Conservation (phyloP, 768 basidiomycete species). For the Crucibulum laeve region DNA sequence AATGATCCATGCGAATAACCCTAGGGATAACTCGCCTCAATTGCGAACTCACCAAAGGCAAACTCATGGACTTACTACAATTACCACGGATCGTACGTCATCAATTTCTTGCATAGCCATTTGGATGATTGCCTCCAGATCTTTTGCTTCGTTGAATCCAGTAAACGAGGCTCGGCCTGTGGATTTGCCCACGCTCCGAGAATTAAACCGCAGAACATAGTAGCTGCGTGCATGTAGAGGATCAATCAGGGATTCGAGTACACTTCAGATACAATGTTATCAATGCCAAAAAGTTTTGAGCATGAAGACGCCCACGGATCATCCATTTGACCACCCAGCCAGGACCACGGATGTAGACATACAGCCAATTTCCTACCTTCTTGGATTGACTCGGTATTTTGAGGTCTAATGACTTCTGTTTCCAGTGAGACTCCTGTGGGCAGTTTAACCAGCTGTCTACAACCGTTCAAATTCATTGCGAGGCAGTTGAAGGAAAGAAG, state of each 20-base stretch:
- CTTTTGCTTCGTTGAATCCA: slow-evolving; percentile 64
- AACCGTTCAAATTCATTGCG: too few species aligned
- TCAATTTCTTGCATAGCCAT: slow-evolving; percentile 44
- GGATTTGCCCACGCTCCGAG: slow-evolving; percentile 73
- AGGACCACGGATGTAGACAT: slow-evolving; percentile 84
- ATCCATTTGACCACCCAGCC: slow-evolving; percentile 72
- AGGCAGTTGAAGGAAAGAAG: too few species aligned
- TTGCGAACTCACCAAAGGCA: not conserved
- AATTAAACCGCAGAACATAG: slow-evolving; percentile 69
- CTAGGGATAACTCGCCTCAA: slow-evolving; percentile 28
- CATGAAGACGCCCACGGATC: slow-evolving; percentile 65
- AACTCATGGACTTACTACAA: slow-evolving; percentile 47
- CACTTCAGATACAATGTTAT: slow-evolving; percentile 27
- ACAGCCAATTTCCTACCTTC: slow-evolving; percentile 48
- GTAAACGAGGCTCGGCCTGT: slow-evolving; percentile 72
- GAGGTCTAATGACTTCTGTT: slow-evolving; percentile 28
- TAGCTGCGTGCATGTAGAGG: slow-evolving; percentile 42
- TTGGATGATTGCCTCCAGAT: slow-evolving; percentile 58
- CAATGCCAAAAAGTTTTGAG: slow-evolving; percentile 9
- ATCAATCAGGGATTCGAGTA: slow-evolving; percentile 34
- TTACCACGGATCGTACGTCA: slow-evolving; percentile 44
- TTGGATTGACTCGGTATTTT: slow-evolving; percentile 1
- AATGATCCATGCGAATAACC: slow-evolving; percentile 83
- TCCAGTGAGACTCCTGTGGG: slow-evolving; percentile 42
- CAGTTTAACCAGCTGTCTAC: too few species aligned